These are phyloP conservation scores for Aspergillus thermomutatus DNA, from an alignment of 2,329 filamentous ascomycete genomes.

Conservation along the genomic window DNA sequence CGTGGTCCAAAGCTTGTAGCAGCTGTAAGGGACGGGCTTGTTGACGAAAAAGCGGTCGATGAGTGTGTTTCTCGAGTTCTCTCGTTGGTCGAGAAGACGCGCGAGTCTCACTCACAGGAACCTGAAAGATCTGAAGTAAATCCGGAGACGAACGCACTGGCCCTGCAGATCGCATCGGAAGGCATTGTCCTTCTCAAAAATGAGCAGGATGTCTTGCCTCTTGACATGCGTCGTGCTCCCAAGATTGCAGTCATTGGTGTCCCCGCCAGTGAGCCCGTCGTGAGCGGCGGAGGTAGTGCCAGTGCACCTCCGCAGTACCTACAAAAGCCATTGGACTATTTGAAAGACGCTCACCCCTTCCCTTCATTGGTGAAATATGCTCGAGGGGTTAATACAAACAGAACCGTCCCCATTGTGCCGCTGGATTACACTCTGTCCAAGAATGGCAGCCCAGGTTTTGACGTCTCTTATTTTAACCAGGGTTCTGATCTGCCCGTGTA, in stretches of 20 bases:
- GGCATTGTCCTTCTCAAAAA: too few relatives aligned
- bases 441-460: conserved; percentile 1
- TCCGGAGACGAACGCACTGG: too few relatives aligned
- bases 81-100: too few relatives aligned
- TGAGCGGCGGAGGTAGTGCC: conserved; percentile 8
- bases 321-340: conserved; percentile 6
- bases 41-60: background rate
- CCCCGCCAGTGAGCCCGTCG: conserved; percentile 1
- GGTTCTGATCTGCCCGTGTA: background rate
- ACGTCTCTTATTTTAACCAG: conserved; percentile 1
- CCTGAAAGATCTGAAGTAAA: too few relatives aligned
- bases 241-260: background rate
- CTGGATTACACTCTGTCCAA: too few relatives aligned
- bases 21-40: background rate
- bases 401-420: background rate
- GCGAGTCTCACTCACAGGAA: too few relatives aligned
- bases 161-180: too few relatives aligned
- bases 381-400: conserved; percentile 6
- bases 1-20: conserved; percentile 10
- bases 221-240: too few relatives aligned
- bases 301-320: conserved; percentile 11
- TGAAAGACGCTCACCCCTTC: conserved; percentile 5
- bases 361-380: conserved; percentile 3
- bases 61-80: background rate
- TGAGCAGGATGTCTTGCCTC: too few relatives aligned